Percentiles rank a stretch among this genome's conserved stretches.
Evolutionary conservation across 139 green algal genomes (phyloP).

Genomic region (Micractinium sp.): DNA sequence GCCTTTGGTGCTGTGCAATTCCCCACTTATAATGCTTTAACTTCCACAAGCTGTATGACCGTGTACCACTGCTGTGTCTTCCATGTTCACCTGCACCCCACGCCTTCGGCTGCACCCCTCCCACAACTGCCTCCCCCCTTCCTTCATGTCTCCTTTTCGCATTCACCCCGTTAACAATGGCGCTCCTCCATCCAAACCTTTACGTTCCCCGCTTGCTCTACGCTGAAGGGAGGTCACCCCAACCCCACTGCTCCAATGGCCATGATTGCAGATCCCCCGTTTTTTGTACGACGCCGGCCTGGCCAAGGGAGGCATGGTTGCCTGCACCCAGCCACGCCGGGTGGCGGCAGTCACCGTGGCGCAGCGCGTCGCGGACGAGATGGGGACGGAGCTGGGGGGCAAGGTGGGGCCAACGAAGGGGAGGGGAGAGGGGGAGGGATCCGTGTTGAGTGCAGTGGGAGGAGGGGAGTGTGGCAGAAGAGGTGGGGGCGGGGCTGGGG

Average conservation of each 20-base stretch:
- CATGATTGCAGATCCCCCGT: slow-evolving; percentile 72
- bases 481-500: too few relatives aligned
- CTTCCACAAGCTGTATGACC: too few relatives aligned
- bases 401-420: slow-evolving; percentile 79
- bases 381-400: slow-evolving; percentile 32
- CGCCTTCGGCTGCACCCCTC: too few relatives aligned
- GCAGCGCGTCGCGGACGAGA: slow-evolving; percentile 87
- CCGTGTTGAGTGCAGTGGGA: too few relatives aligned
- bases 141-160: background rate
- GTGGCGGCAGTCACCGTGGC: slow-evolving; percentile 97
- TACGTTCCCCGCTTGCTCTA: too few relatives aligned
- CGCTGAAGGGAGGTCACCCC: too few relatives aligned
- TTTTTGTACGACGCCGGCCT: slow-evolving; percentile 74
- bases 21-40: too few relatives aligned
- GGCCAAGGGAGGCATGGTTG: slow-evolving; percentile 62
- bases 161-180: background rate
- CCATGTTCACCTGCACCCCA: too few relatives aligned
- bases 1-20: too few relatives aligned
- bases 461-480: too few relatives aligned
- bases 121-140: background rate
- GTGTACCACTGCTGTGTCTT: too few relatives aligned
- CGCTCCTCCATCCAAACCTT: background rate
- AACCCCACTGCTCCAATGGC: background rate
- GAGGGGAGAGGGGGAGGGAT: too few relatives aligned
- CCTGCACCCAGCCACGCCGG: slow-evolving; percentile 96